Evolutionary conservation across 768 basidiomycete species (phyloP).

Genomic region (Collybia sp.): DNA sequence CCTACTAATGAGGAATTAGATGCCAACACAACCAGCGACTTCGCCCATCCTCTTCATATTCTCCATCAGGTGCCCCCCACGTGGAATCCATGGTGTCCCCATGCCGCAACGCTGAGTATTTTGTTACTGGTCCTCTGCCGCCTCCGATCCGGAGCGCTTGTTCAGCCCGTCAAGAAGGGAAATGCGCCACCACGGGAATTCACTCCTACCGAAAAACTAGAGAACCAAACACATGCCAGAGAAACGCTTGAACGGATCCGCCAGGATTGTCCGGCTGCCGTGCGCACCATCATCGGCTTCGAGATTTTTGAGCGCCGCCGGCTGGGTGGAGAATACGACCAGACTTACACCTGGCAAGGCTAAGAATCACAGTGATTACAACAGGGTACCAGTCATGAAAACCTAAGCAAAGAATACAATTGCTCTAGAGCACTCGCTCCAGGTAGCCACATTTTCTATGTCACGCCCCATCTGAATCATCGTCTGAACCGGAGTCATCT

Average conservation of each 20-base stretch:
- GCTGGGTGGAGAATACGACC: slow-evolving; percentile 22
- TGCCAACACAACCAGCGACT: slow-evolving; percentile 31
- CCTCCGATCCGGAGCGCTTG: slow-evolving; percentile 44
- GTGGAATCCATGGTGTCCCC: slow-evolving; percentile 67
- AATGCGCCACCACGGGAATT: slow-evolving; percentile 17
- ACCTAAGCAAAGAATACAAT: neutral
- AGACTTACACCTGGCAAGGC: slow-evolving; percentile 22
- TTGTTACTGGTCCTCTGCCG: slow-evolving; percentile 41
- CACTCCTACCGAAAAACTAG: slow-evolving; percentile 13
- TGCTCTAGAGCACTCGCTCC: neutral
- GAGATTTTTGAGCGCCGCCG: slow-evolving; percentile 22
- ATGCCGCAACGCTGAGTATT: slow-evolving; percentile 40
- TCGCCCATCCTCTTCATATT: slow-evolving; percentile 53
- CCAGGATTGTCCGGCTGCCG: slow-evolving; percentile 44
- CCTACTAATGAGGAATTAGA: slow-evolving; percentile 9
- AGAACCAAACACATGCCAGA: slow-evolving; percentile 21
- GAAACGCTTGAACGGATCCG: slow-evolving; percentile 42
- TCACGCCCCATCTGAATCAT: slow-evolving; percentile 57
- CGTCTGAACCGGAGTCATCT: slow-evolving; percentile 60
- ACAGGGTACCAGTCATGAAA: slow-evolving; percentile 1
- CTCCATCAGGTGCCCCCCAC: slow-evolving; percentile 60
- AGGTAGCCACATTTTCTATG: neutral
- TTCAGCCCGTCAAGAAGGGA: slow-evolving; percentile 34
- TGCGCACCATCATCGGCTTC: slow-evolving; percentile 26
- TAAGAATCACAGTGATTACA: slow-evolving; percentile 2